phyloP scores from a whole-genome alignment of 2,329 filamentous ascomycete species.

The Pseudogymnoascus sp. region DNA sequence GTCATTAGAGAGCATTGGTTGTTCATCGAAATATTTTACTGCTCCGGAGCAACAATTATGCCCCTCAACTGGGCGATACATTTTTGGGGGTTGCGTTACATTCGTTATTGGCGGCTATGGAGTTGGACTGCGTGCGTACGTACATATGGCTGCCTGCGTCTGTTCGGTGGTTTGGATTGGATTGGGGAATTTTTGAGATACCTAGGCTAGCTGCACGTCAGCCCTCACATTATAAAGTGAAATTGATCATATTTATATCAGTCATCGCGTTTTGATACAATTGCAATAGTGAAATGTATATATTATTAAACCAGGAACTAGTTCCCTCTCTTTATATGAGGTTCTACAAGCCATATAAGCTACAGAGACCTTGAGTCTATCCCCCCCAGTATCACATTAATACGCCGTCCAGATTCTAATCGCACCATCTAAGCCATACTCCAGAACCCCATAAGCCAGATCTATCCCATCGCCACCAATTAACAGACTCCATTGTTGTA shows the following conservation, averaged over 20 bases:
- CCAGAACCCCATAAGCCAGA: not conserved
- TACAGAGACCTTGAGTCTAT: not conserved
- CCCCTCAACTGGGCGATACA: constrained; percentile 7
- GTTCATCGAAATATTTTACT: constrained; percentile 7
- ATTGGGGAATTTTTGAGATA: constrained; percentile 8
- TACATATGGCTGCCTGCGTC: constrained; percentile 9
- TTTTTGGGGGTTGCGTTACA: not conserved
- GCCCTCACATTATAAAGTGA: not conserved
- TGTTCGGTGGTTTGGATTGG: not conserved
- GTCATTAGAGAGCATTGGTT: constrained; percentile 4
- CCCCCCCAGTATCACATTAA: not conserved
- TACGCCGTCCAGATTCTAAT: not conserved
- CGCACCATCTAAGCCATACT: not conserved
- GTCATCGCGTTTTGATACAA: not conserved
- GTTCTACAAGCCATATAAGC: not conserved
- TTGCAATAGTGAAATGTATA: not conserved
- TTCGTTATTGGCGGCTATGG: not conserved
- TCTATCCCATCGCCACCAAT: not conserved
- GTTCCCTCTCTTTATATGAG: not conserved
- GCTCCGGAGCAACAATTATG: constrained; percentile 1
- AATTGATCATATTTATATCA: constrained; percentile 4
- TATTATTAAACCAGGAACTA: not conserved
- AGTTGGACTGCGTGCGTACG: constrained; percentile 6
- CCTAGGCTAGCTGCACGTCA: constrained; percentile 3
- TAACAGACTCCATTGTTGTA: not conserved